Conservation (phyloP, 768 basidiomycete species). For the Dictyophora rubrovolvata region DNA sequence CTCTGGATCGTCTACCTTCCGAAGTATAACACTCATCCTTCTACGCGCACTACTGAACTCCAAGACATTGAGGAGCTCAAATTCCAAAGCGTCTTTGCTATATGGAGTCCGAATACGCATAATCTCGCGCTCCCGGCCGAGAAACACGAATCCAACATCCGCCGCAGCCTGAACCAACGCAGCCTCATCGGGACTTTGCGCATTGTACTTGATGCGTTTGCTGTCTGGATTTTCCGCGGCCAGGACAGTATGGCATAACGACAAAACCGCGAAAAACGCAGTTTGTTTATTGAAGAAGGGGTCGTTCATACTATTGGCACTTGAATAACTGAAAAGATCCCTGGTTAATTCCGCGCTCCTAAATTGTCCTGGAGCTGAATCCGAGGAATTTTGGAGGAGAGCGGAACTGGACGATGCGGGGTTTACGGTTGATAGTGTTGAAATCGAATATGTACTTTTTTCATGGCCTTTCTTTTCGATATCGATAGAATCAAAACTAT, state of each 20-base stretch:
- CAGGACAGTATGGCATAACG: constrained; percentile 86
- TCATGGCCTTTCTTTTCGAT: background rate
- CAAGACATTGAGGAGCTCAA: constrained; percentile 76
- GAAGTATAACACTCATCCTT: constrained; percentile 88
- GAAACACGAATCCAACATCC: constrained; percentile 88
- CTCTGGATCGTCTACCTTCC: constrained; percentile 50
- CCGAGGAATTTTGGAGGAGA: background rate
- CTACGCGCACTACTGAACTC: constrained; percentile 95
- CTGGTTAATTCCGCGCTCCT: background rate
- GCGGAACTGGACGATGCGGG: background rate
- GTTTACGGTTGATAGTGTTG: background rate
- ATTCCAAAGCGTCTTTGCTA: constrained; percentile 54
- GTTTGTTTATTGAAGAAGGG: constrained; percentile 54
- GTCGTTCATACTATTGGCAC: constrained; percentile 65
- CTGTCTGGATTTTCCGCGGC: constrained; percentile 60
- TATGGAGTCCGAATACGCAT: constrained; percentile 73
- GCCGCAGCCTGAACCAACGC: constrained; percentile 87
- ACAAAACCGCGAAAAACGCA: constrained; percentile 91
- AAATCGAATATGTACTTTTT: background rate
- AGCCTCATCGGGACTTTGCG: constrained; percentile 92
- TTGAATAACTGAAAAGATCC: background rate
- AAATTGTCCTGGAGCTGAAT: background rate
- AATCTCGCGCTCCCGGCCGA: constrained; percentile 82
- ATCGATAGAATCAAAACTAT: background rate
- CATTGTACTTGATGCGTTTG: constrained; percentile 74